phyloP scores from a whole-genome alignment of 441 rosid genomes.

The Adansonia madagascariensis region DNA sequence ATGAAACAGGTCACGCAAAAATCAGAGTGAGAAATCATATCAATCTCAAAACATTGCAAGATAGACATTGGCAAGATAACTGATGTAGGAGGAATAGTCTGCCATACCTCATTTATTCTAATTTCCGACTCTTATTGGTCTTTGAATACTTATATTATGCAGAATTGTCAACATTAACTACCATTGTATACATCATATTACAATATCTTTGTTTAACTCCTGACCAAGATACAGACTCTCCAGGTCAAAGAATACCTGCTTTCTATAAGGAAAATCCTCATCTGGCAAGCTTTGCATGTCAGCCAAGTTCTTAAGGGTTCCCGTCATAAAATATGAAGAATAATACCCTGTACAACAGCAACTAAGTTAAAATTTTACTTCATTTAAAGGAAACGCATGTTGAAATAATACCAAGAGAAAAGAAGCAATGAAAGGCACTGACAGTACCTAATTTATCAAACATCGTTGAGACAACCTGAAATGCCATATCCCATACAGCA shows the following conservation, averaged over 20 bases:
- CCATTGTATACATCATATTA: slow-evolving; percentile 7
- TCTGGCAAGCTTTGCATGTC: slow-evolving; percentile 84
- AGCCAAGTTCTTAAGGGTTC: slow-evolving; percentile 72
- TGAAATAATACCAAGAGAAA: background rate
- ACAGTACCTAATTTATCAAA: slow-evolving; percentile 78
- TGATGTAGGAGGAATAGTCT: background rate
- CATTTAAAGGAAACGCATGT: slow-evolving; percentile 19
- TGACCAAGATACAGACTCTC: background rate
- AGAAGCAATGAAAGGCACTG: background rate
- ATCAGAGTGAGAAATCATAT: background rate
- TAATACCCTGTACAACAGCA: slow-evolving; percentile 49
- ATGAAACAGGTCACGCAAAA: background rate
- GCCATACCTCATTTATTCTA: background rate
- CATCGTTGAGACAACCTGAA: slow-evolving; percentile 77
- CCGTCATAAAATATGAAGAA: slow-evolving; percentile 81
- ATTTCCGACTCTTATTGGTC: background rate
- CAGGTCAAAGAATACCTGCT: slow-evolving; percentile 64
- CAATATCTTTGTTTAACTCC: background rate
- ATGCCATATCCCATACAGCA: slow-evolving; percentile 81
- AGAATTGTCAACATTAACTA: background rate
- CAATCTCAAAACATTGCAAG: background rate
- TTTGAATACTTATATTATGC: background rate
- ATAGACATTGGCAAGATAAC: background rate
- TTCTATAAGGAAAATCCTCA: slow-evolving; percentile 80
- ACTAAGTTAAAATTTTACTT: background rate